Evolutionary conservation across 805 yeast species (phyloP), one percentile per base, ranked within the genome.

Genomic region (Candida ovalis): DNA sequence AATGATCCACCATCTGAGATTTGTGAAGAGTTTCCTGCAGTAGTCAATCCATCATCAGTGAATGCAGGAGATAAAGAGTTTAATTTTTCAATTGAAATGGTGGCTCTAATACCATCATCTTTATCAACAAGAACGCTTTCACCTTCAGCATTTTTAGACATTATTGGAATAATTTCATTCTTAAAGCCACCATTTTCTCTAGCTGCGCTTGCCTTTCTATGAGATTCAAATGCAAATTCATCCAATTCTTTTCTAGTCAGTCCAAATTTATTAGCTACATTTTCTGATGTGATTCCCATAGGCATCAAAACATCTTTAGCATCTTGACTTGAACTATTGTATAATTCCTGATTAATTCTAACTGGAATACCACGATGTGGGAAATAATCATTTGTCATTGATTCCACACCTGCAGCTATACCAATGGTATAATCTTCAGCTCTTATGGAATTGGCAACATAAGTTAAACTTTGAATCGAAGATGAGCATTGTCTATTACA

Each of bases 321-420:
- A 19, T 63, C 69, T 25, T 51, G 62, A 64, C 69, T 24, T 0
- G 67, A 67, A 22, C 43, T 32, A 23, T 57, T 48, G 46, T 47
- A 53, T 25, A 67, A 50, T 1, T 57, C 54, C 25, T 57, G 51
- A 36, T 60, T 57, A 25, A 69, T 64, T 46, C 72, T 55, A 4
- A 58, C 46, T 4, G 73, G 72, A 35, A 69, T 64, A 7, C 73
- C 72, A 42, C 72, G 56, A 42, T 68, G 71, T 15, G 74, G 71
- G 50, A 68, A 69, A 54, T 70, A 70, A 53, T 70, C 73, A 49
- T 48, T 58, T 17, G 73, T 69, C 74, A 71, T 71, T 2, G 72
- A 67, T 52, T 70, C 74, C n/a, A 70, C 74, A 36, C 74, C 74
- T 24, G 72, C 74, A 3, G 72, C 74, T 39, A 70, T 59, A 13